Evolutionary conservation across 2,329 filamentous ascomycete species (phyloP).

Genomic region (Bertia moriformis): DNA sequence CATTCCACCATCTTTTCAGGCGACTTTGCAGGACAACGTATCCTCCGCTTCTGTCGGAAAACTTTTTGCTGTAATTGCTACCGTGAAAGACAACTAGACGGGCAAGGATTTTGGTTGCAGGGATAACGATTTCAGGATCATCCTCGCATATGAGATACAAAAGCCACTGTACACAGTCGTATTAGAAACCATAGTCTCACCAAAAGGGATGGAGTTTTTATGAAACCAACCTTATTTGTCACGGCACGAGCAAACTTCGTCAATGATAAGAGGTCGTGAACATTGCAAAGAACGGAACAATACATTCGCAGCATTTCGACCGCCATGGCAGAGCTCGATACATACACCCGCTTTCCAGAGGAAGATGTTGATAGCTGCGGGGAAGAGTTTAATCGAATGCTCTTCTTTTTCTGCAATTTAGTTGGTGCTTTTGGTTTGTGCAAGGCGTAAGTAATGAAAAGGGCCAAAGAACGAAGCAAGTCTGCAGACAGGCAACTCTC

Average conservation of each 20-base stretch:
- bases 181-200: slow-evolving; percentile 15
- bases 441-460: slow-evolving; percentile 87
- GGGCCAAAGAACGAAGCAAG: slow-evolving; percentile 69
- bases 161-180: slow-evolving; percentile 51
- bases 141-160: slow-evolving; percentile 80
- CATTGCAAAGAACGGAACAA: not conserved
- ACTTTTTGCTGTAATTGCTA: slow-evolving; percentile 68
- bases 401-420: slow-evolving; percentile 14
- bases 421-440: slow-evolving; percentile 37
- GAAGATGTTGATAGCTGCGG: not conserved
- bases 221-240: not conserved
- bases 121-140: slow-evolving; percentile 67
- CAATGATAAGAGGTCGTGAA: not conserved
- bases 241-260: not conserved
- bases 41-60: slow-evolving; percentile 69
- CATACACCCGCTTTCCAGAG: slow-evolving; percentile 3
- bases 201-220: slow-evolving; percentile 7
- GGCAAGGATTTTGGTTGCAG: slow-evolving; percentile 70
- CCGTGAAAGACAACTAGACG: slow-evolving; percentile 75
- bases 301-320: not conserved
- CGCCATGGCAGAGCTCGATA: slow-evolving; percentile 14
- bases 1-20: slow-evolving; percentile 77
- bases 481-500: slow-evolving; percentile 71
- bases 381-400: not conserved
- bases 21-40: slow-evolving; percentile 74